Base-by-base conservation (phyloP, 768 basidiomycete species). In the Nevesoporus exiguus region DNA sequence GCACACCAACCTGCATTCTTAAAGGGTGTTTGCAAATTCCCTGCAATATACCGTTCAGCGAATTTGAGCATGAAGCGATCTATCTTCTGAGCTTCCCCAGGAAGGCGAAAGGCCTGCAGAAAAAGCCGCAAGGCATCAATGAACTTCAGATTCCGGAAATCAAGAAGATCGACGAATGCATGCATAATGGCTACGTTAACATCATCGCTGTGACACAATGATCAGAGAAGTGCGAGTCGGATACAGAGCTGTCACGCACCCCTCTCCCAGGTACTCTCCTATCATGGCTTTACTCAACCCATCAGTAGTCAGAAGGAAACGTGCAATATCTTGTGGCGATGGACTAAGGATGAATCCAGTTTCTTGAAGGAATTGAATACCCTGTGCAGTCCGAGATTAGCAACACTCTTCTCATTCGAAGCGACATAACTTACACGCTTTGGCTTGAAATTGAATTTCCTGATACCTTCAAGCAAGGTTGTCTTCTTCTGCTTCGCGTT, bases 41-140 rank as follows among this genome's bases (percentile, higher is more conserved):
- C 87, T 13, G 86, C 90, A 57, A 98, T 93, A 69, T 93, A 99
- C 33, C 94, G 83, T 69, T 98, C 95, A 9, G 97, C 96, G 65
- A 98, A 99, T 71, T 99, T 99, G 51, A 98, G 83, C 93, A 99
- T 95, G 74, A 84, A 98, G 9, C 97, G 86, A 79, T 99, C 97
- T 61, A 99, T 98, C 74, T 98, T 98, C 71, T 99, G 97, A 0
- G 93, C 78, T 72, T 99, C 97, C 41, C 97, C 97, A 7, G 97
- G 97, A 19, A 99, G 80, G 45, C 97, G 90, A 81, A 98, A 98
- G 4, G 93, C 83, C 70, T 99, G 97, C 25, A 99, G 74, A 73
- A 97, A 98, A 53, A 83, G 66, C 21, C 97, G 83, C 37, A 99
- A 76, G 2, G 97, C 94, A 62, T 95, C 90, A 39, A 95, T 86